Evolutionary conservation across 1,139 yeast genomes (phyloP).

Genomic region (Saccharomyces hybrid): DNA sequence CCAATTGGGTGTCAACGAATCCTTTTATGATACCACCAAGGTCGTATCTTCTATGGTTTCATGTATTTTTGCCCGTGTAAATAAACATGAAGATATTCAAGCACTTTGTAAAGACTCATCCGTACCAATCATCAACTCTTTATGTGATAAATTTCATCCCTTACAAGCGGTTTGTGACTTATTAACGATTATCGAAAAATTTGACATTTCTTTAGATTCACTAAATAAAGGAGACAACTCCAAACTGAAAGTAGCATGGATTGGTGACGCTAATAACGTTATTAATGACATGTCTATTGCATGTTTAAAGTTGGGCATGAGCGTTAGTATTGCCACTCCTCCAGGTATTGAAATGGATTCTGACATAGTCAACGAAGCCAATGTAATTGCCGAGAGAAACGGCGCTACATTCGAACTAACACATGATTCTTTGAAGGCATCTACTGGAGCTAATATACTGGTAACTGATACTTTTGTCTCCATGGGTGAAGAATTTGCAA

Average conservation of each 20-base stretch:
- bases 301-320: constrained; percentile 74
- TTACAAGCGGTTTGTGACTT: constrained; percentile 91
- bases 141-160: constrained; percentile 91
- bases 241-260: constrained; percentile 77
- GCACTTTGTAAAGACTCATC: constrained; percentile 65
- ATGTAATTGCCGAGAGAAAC: constrained; percentile 43
- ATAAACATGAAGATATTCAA: constrained; percentile 72
- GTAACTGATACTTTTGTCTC: constrained; percentile 98
- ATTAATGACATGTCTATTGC: constrained; percentile 92
- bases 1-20: constrained; percentile 91
- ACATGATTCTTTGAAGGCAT: constrained; percentile 66
- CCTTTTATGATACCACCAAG: constrained; percentile 75
- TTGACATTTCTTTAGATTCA: constrained; percentile 33
- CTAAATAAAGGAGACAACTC: constrained; percentile 23
- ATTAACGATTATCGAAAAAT: constrained; percentile 74
- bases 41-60: constrained; percentile 94
- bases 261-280: constrained; percentile 94
- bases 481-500: constrained; percentile 92
- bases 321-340: constrained; percentile 81
- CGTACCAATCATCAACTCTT: constrained; percentile 88
- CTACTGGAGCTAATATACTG: constrained; percentile 63
- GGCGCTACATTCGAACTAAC: constrained; percentile 54
- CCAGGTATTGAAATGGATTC: constrained; percentile 54
- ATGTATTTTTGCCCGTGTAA: constrained; percentile 92
- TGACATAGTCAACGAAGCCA: constrained; percentile 50